Conservation (phyloP, 177 flowering plant genomes). For the Vitis hybrid region DNA sequence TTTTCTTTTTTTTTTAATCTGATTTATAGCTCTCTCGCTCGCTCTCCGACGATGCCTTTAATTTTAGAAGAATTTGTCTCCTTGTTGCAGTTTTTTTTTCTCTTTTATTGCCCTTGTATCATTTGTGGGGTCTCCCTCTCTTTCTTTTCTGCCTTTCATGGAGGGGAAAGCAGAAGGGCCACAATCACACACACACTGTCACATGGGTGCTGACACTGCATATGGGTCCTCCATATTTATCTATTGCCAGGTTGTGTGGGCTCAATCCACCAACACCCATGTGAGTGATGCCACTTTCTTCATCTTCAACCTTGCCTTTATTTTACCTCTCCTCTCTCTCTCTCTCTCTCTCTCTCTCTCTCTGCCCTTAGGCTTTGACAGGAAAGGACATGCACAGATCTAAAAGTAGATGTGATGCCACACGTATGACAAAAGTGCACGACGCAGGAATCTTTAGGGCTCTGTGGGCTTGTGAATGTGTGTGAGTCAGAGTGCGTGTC, state of each 20-base stretch:
- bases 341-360: background rate
- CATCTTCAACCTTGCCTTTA: too few species aligned
- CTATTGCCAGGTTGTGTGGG: conserved; percentile 26
- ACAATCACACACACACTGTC: conserved; percentile 11
- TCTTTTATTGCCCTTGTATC: background rate
- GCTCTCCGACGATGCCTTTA: background rate
- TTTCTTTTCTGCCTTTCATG: conserved; percentile 13
- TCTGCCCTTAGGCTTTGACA: background rate
- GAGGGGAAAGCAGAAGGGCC: conserved; percentile 9
- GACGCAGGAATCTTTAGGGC: conserved; percentile 32
- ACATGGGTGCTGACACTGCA: conserved; percentile 42
- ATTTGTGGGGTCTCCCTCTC: conserved; percentile 1
- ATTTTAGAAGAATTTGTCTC: conserved; percentile 9
- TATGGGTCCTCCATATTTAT: conserved; percentile 18
- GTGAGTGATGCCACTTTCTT: conserved; percentile 20
- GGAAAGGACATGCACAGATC: conserved; percentile 20
- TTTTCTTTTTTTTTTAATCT: background rate
- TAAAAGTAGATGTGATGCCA: conserved; percentile 18
- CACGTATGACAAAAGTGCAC: conserved; percentile 35
- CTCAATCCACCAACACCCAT: conserved; percentile 23
- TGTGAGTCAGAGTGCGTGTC: background rate
- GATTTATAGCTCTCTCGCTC: background rate
- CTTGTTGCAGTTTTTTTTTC: background rate
- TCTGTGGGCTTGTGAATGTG: conserved; percentile 7
- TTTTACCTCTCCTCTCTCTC: background rate